These are phyloP conservation scores for Plasmodium cynomolgi DNA, from an alignment of 169 alveolate species.

Conservation along the genomic window DNA sequence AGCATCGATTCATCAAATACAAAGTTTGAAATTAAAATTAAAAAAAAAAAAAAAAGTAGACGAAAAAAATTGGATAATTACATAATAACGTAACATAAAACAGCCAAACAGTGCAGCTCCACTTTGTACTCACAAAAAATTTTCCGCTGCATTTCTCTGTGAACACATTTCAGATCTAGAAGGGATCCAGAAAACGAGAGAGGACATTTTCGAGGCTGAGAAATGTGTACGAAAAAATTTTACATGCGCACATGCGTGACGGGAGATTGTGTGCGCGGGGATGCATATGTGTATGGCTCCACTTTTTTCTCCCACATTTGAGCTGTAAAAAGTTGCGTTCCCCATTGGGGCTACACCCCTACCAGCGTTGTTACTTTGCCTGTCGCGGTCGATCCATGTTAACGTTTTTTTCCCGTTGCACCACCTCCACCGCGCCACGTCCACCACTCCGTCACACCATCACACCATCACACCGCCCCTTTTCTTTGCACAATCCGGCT, in stretches of 20 bases:
- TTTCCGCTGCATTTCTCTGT: background rate
- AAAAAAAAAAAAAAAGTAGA: slow-evolving; percentile 1
- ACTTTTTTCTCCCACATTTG: background rate
- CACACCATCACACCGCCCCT: background rate
- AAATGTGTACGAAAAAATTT: slow-evolving; percentile 54
- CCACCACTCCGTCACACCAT: background rate
- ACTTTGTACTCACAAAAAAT: background rate
- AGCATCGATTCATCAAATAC: slow-evolving; percentile 28
- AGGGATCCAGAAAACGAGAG: slow-evolving; percentile 32
- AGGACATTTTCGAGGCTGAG: slow-evolving; percentile 67
- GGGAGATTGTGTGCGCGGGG: background rate
- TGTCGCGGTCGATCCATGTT: background rate
- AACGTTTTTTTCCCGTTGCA: background rate
- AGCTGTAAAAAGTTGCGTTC: background rate
- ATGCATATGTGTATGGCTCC: background rate
- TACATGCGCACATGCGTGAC: slow-evolving; percentile 7
- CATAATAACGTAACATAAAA: slow-evolving; percentile 9
- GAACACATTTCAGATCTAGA: slow-evolving; percentile 28
- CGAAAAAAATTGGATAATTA: background rate
- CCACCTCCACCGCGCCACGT: background rate
- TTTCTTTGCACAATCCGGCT: background rate
- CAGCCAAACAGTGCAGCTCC: background rate
- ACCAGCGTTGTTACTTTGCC: background rate
- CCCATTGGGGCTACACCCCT: background rate
- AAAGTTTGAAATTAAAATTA: slow-evolving; percentile 36